A percentile compares a stretch with the other conserved stretches of the same genome.
Evolutionary conservation across 2,329 filamentous ascomycete species (phyloP).

Genomic region (Coniochaeta sp.): DNA sequence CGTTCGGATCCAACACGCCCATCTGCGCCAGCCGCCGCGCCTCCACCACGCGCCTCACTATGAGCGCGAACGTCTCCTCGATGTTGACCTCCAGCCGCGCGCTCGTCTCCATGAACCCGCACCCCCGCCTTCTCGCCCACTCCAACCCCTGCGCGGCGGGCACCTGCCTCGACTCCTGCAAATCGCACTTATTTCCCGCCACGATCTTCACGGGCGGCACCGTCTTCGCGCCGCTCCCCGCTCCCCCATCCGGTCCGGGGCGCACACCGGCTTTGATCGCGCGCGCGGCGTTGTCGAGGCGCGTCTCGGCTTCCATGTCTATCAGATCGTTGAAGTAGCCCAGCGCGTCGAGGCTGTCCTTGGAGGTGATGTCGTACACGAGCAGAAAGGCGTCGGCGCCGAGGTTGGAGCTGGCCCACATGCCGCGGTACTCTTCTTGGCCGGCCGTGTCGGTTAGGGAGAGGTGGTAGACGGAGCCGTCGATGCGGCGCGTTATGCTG

Average conservation of each 20-base stretch:
- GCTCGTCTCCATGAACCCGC: conserved; percentile 87
- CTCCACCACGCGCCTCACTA: conserved; percentile 56
- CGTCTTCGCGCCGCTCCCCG: conserved; percentile 33
- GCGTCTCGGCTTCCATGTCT: conserved; percentile 71
- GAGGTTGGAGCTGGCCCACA: conserved; percentile 76
- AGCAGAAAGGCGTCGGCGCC: conserved; percentile 76
- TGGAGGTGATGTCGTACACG: conserved; percentile 79
- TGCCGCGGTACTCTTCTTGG: conserved; percentile 84
- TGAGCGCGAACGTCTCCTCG: conserved; percentile 77
- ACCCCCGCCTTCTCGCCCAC: conserved; percentile 66
- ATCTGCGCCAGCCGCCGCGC: conserved; percentile 42
- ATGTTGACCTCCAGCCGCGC: conserved; percentile 81
- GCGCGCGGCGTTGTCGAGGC: conserved; percentile 54
- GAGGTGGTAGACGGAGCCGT: conserved; percentile 74
- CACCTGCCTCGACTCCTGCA: conserved; percentile 63
- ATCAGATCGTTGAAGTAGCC: conserved; percentile 78
- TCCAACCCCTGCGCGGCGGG: conserved; percentile 65
- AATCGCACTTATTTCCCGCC: conserved; percentile 80
- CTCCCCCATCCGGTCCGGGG: conserved; percentile 14
- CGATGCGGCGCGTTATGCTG: conserved; percentile 71
- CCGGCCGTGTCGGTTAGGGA: conserved; percentile 77
- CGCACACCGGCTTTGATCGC: conserved; percentile 39
- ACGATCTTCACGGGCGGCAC: conserved; percentile 74
- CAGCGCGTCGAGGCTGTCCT: conserved; percentile 61
- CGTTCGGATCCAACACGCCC: conserved; percentile 31